These are phyloP conservation scores for Herpetospermum pedunculosum DNA, from an alignment of 306 rosid species.

Conservation along the genomic window DNA sequence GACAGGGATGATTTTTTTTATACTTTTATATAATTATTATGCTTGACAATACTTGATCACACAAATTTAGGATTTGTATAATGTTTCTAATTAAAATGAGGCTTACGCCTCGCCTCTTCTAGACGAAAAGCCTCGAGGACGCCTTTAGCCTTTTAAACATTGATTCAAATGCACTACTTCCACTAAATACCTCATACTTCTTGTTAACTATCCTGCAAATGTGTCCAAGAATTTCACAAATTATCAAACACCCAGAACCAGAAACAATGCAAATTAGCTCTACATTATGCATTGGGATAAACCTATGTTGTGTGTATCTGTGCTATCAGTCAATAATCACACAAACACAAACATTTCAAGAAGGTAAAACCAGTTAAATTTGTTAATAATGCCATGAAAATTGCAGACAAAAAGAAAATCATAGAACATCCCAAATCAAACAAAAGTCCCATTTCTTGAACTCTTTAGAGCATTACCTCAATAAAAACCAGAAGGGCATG, in stretches of 20 bases:
- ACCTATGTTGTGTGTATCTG: neutral
- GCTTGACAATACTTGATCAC: too few species aligned
- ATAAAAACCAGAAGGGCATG: constrained; percentile 9
- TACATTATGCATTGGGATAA: neutral
- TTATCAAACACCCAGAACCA: neutral
- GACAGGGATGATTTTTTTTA: too few species aligned
- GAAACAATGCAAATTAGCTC: neutral
- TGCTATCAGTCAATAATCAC: neutral
- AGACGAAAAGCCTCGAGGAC: too few species aligned
- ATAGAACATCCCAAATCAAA: constrained; percentile 1
- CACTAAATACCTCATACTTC: neutral
- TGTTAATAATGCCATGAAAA: neutral
- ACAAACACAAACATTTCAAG: neutral
- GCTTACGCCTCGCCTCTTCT: too few species aligned
- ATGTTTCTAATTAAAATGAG: too few species aligned
- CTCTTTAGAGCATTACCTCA: neutral
- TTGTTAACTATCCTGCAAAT: neutral
- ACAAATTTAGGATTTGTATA: too few species aligned
- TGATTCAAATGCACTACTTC: neutral
- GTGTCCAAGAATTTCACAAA: neutral
- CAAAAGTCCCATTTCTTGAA: neutral
- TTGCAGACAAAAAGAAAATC: neutral
- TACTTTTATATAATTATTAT: too few species aligned
- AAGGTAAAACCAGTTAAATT: neutral
- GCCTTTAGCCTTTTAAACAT: too few species aligned